phyloP scores from a whole-genome alignment of 2,329 filamentous ascomycete species.

The Microdochium trichocladiopsis region DNA sequence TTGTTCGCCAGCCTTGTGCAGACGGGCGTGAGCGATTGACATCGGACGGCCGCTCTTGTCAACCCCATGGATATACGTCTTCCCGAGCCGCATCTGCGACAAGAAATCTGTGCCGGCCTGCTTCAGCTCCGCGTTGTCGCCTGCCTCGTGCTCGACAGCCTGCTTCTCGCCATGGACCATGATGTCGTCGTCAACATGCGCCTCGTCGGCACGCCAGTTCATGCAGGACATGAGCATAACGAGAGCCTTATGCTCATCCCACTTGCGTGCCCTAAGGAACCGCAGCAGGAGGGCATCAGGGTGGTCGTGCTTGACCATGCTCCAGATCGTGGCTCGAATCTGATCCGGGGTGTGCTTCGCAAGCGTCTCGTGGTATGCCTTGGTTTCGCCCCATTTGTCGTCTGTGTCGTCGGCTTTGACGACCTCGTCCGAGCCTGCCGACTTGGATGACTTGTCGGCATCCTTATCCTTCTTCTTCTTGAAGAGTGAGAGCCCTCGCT shows the following conservation, averaged over 20 bases:
- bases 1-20: constrained; percentile 80
- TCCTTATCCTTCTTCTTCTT: constrained; percentile 53
- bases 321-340: constrained; percentile 78
- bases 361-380: constrained; percentile 77
- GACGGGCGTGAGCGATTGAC: constrained; percentile 73
- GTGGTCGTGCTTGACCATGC: constrained; percentile 91
- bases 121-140: constrained; percentile 51
- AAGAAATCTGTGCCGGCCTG: constrained; percentile 72
- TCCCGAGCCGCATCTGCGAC: constrained; percentile 78
- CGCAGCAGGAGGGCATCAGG: constrained; percentile 78
- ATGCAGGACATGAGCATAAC: constrained; percentile 93
- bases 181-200: constrained; percentile 85
- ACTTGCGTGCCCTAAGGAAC: constrained; percentile 85
- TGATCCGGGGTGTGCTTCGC: constrained; percentile 70
- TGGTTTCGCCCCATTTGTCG: constrained; percentile 89
- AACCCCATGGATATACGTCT: constrained; percentile 83
- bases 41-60: constrained; percentile 83
- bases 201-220: constrained; percentile 78
- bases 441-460: constrained; percentile 33
- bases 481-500: constrained; percentile 67
- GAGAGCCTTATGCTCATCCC: constrained; percentile 89
- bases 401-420: constrained; percentile 49
- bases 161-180: constrained; percentile 68
- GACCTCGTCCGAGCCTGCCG: constrained; percentile 25
- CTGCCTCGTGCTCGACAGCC: constrained; percentile 54